These are phyloP conservation scores for Coniochaeta ligniaria DNA, from an alignment of 2,329 filamentous ascomycete species.

Conservation along the genomic window DNA sequence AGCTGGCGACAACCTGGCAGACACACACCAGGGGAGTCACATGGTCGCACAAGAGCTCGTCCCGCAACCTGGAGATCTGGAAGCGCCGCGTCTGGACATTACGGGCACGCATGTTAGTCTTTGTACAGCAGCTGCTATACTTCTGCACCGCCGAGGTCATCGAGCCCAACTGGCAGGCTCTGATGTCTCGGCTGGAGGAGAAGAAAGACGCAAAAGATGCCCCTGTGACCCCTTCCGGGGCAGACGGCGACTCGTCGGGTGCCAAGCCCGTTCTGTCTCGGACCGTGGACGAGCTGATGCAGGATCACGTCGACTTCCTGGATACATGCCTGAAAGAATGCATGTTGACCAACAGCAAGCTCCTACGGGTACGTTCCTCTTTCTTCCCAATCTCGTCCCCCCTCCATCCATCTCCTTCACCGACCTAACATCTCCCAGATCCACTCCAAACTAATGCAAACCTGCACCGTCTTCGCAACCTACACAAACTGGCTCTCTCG, in stretches of 20 bases:
- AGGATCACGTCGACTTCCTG: slow-evolving; percentile 96
- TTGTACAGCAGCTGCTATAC: slow-evolving; percentile 93
- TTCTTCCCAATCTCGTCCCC: not conserved
- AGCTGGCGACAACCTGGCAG: slow-evolving; percentile 83
- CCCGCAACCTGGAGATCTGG: slow-evolving; percentile 75
- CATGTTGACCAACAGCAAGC: slow-evolving; percentile 95
- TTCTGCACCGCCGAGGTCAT: slow-evolving; percentile 97
- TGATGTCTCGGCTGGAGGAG: slow-evolving; percentile 72
- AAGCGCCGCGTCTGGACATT: slow-evolving; percentile 90
- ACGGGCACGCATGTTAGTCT: slow-evolving; percentile 89
- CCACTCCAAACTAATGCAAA: slow-evolving; percentile 94
- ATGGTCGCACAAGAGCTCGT: slow-evolving; percentile 76
- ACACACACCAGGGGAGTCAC: slow-evolving; percentile 74
- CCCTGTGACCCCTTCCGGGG: not conserved
- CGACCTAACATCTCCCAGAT: slow-evolving; percentile 52
- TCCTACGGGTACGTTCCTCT: slow-evolving; percentile 63
- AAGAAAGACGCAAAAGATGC: slow-evolving; percentile 29
- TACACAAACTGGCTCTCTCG: slow-evolving; percentile 83
- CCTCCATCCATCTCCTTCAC: not conserved
- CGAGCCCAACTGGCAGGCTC: slow-evolving; percentile 90
- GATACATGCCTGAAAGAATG: slow-evolving; percentile 98
- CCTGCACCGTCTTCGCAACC: slow-evolving; percentile 86
- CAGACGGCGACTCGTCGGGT: slow-evolving; percentile 5
- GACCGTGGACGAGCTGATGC: slow-evolving; percentile 97
- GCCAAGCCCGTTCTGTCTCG: slow-evolving; percentile 34